Evolutionary conservation across 2,329 filamentous ascomycete genomes (phyloP), one percentile per base, ranked within the genome.

Genomic region (Plenodomus biglobosus): DNA sequence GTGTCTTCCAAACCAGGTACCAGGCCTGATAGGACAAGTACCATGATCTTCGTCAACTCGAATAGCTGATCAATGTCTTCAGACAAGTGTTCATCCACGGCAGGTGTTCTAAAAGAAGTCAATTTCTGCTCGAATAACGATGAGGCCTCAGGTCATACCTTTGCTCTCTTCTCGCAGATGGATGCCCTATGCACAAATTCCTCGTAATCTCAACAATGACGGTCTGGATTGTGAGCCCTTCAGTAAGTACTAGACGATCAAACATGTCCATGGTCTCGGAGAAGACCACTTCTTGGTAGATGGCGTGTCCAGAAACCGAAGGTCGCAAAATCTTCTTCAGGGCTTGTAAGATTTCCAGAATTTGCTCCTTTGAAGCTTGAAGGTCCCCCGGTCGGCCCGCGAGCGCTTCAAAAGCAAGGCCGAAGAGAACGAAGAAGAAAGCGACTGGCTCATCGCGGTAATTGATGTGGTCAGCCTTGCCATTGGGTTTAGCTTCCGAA

Each of bases 51-150:
- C 0, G 94, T 99, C 39, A 99, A 79, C 73, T 99, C 94, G 64
- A 99, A 99, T 0, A 99, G 80, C 73, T 99, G 94, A 66, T 99
- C 94, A 54, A 99, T 96, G 66, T 99, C 94, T 65, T 99, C 94
- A 0, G 90, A 95, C 10, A 99, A 77, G 68, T 94, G 87, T 15
- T 86, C 85, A 43, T 91, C 88, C 5, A 69, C 72, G 27, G 66
- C 64, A 13, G 70, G 52, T n/a, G 59, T 55, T 35, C 65, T 70
- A 40, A n/a, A 3, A 22, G 19, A 2, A 16, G 18, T 63, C 36
- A 61, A 50, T 30, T 46, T 34, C 6, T 2, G 3, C 20, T 21
- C 16, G 17, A 2, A 5, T 19, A 27, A 16, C 1, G 36, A 18
- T 8, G 10, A 13, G 7, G 1, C 3, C 27, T 7, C 3, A n/a